Percentiles rank a stretch among this genome's conserved stretches.
Evolutionary conservation across 208 protist genomes (phyloP).

Genomic region (Trypanosomatidae sp.): DNA sequence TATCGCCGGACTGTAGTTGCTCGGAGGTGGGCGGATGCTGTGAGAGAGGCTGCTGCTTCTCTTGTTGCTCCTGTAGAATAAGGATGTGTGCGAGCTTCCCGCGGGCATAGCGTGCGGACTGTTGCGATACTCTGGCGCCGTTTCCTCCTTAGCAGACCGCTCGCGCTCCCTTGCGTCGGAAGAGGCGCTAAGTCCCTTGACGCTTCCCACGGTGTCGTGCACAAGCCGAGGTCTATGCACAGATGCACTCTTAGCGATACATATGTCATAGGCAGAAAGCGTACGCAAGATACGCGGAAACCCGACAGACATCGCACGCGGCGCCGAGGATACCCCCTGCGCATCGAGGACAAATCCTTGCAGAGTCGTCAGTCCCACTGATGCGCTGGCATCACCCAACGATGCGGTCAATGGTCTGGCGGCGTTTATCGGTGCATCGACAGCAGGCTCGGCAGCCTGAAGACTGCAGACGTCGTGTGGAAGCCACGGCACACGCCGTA

Average conservation of each 20-base stretch:
- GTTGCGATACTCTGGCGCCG: too few species aligned
- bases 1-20: conserved; percentile 10
- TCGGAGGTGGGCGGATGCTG: conserved; percentile 14
- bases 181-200: not conserved
- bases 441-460: not conserved
- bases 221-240: not conserved
- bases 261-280: conserved; percentile 14
- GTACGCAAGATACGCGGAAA: conserved; percentile 15
- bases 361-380: not conserved
- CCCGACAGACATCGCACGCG: not conserved
- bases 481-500: conserved; percentile 7
- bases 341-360: conserved; percentile 14
- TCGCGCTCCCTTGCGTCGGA: not conserved
- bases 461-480: not conserved
- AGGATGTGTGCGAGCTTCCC: conserved; percentile 7
- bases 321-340: not conserved
- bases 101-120: not conserved
- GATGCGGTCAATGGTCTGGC: not conserved
- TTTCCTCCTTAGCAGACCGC: not conserved
- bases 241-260: not conserved
- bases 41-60: conserved; percentile 14
- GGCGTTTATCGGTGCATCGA: not conserved
- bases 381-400: not conserved
- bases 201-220: not conserved
- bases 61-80: conserved; percentile 2